A percentile compares a stretch with the other conserved stretches of the same genome.
phyloP scores from a whole-genome alignment of 148 eudicot genomes.

The Amaranthus cruentus region DNA sequence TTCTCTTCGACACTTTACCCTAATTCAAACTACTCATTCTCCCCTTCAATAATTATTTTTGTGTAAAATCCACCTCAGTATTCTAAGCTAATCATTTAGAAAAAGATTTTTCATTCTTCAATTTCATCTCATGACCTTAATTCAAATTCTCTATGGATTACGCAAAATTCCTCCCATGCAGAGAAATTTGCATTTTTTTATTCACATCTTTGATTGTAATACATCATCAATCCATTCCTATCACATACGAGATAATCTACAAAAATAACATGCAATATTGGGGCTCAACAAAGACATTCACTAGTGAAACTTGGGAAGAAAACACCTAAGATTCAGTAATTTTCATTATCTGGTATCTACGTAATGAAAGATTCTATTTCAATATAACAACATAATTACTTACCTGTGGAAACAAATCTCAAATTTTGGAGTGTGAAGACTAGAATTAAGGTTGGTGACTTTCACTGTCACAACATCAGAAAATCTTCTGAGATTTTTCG shows the following conservation, averaged over 20 bases:
- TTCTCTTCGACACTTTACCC: neutral
- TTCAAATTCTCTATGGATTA: neutral
- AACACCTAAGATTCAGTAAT: neutral
- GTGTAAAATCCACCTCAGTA: neutral
- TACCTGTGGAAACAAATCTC: constrained; percentile 92
- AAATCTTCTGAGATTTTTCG: constrained; percentile 48
- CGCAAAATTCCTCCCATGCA: neutral
- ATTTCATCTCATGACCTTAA: neutral
- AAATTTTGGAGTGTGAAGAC: constrained; percentile 41
- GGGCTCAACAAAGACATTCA: neutral
- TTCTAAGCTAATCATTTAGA: neutral
- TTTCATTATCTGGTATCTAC: neutral
- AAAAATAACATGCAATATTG: neutral
- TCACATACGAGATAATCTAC: neutral
- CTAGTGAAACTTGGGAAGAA: neutral
- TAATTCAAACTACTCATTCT: neutral
- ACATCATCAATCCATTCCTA: neutral
- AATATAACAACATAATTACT: constrained; percentile 14
- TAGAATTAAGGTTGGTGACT: constrained; percentile 45
- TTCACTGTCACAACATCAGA: constrained; percentile 62
- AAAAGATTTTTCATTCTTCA: neutral
- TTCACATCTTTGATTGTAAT: neutral
- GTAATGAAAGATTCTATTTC: neutral
- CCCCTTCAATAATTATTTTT: neutral
- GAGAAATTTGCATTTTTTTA: neutral